Evolutionary conservation across 2,329 filamentous ascomycete genomes (phyloP), one percentile per base, ranked within the genome.

Genomic region (Thielaviopsis ethacetica): DNA sequence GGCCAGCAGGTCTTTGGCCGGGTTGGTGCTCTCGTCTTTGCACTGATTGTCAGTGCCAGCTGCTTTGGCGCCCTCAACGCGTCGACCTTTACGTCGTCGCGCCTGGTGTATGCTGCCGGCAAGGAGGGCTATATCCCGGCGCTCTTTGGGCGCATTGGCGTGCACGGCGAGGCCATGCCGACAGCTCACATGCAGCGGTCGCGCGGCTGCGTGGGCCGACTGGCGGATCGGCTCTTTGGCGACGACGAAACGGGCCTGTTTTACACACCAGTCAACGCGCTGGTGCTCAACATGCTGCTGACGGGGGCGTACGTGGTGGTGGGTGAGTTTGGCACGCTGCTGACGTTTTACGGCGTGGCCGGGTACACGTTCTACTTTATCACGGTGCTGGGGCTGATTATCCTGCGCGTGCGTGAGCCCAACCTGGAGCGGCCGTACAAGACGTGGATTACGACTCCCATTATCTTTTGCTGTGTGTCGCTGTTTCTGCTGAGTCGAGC

Each of bases 321-420:
- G 5, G 93, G 93, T 71, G 89, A 95, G 69, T 97, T 98, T 68
- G 78, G 83, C 57, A 95, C 91, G 0, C 80, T 98, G 1, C 79
- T 97, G 60, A 97, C 93, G 0, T 98, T 98, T 69, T 97, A 97
- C 72, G 93, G 93, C 59, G 93, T 98, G 13, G 93, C 93, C 0
- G 91, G 91, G 15, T 98, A 98, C 70, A 88, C 88, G 0, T 98
- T 98, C 69, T 98, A 98, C 73, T 98, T 98, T 70, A 74, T 95
- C 59, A 94, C 91, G 0, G 93, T 98, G 0, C 80, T 98, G 0
- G 93, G 93, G 0, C 77, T 98, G 54, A 96, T 98, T 63, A 81
- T 98, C 57, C 76, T 98, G 62, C 80, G 93, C 30, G 88, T 97
- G 30, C 81, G 80, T 62, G 93, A 98, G 70, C 93, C 93, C 3